phyloP scores from a whole-genome alignment of 768 basidiomycete species.

The Tulasnella sp. region DNA sequence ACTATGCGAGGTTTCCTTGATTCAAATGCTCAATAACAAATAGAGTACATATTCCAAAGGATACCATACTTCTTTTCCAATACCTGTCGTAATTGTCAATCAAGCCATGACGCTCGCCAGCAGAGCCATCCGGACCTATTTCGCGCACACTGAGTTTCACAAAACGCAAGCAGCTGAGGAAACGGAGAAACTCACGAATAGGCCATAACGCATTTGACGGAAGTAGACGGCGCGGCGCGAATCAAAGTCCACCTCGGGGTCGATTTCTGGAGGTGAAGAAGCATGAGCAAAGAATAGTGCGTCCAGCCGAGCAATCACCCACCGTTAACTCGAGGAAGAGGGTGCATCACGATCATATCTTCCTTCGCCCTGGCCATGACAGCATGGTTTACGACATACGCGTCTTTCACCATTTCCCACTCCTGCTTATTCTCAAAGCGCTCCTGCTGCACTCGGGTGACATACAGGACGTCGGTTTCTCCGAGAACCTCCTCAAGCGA shows the following conservation, averaged over 20 bases:
- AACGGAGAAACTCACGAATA: conserved; percentile 64
- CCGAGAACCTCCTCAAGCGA: conserved; percentile 85
- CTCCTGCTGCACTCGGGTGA: conserved; percentile 94
- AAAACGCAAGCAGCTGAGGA: neutral
- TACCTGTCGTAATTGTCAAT: neutral
- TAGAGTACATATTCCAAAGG: neutral
- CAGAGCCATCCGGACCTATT: conserved; percentile 72
- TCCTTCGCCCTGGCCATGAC: conserved; percentile 88
- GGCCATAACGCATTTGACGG: conserved; percentile 96
- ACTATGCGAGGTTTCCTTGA: no score
- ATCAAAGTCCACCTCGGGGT: conserved; percentile 97
- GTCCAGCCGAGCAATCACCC: conserved; percentile 25
- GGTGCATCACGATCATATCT: conserved; percentile 99
- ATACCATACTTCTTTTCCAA: neutral
- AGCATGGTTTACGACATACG: conserved; percentile 89
- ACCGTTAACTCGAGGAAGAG: conserved; percentile 90
- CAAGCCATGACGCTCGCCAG: conserved; percentile 56
- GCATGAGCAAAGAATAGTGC: neutral
- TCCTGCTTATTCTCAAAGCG: conserved; percentile 73
- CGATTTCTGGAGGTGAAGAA: conserved; percentile 66
- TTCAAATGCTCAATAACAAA: no score
- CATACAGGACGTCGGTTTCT: conserved; percentile 94
- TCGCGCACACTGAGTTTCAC: neutral
- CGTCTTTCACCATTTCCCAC: conserved; percentile 86
- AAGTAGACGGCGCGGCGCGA: conserved; percentile 91